Evolutionary conservation across 768 basidiomycete genomes (phyloP).

Genomic region (Termitomyces sp.): DNA sequence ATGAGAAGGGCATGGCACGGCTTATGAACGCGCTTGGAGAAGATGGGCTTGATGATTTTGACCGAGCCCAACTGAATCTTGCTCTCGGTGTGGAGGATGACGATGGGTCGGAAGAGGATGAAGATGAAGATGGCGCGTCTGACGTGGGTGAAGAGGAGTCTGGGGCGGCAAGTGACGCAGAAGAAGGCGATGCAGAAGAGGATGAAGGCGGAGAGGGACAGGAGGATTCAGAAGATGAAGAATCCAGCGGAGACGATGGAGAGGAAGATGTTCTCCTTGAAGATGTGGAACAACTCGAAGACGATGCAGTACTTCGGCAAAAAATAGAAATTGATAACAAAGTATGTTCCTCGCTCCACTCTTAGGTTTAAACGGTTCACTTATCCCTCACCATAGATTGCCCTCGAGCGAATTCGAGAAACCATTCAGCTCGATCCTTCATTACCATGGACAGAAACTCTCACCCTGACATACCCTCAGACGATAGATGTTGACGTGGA

Average conservation of each 20-base stretch:
- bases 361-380: background rate
- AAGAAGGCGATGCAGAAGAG: conserved; percentile 31
- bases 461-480: conserved; percentile 67
- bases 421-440: conserved; percentile 69
- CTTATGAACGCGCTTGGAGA: conserved; percentile 57
- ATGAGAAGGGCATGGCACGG: conserved; percentile 53
- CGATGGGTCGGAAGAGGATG: conserved; percentile 14
- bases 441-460: conserved; percentile 82
- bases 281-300: conserved; percentile 68
- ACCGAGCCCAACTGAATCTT: conserved; percentile 45
- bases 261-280: conserved; percentile 58
- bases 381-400: conserved; percentile 39
- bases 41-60: conserved; percentile 63
- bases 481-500: conserved; percentile 72
- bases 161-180: conserved; percentile 27
- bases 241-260: conserved; percentile 27
- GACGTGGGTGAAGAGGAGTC: conserved; percentile 30
- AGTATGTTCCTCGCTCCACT: conserved; percentile 33
- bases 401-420: conserved; percentile 77
- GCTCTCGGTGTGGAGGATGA: conserved; percentile 27
- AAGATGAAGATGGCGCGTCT: conserved; percentile 20
- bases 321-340: conserved; percentile 83
- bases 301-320: conserved; percentile 76
- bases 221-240: conserved; percentile 56
- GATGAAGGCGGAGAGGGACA: conserved; percentile 49